phyloP scores from a whole-genome alignment of 2,329 filamentous ascomycete genomes.

The Teratosphaeria nubilosa region DNA sequence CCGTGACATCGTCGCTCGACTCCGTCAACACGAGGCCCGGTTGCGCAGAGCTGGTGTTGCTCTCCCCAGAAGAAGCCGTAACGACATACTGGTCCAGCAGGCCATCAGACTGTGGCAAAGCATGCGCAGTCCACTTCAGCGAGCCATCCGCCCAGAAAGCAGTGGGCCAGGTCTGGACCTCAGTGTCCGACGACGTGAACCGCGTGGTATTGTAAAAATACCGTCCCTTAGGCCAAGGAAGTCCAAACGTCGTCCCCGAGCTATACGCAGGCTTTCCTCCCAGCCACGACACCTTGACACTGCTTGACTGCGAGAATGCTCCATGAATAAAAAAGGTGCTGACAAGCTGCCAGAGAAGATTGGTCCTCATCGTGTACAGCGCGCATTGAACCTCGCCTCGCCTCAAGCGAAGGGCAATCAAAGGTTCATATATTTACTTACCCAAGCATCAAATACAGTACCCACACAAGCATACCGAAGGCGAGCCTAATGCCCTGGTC shows the following conservation, averaged over 20 bases:
- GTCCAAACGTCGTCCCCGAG: conserved; percentile 29
- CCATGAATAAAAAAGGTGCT: neutral
- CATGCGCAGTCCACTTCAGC: conserved; percentile 53
- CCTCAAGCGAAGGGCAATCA: neutral
- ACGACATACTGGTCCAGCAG: conserved; percentile 37
- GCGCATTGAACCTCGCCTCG: neutral
- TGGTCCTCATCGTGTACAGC: neutral
- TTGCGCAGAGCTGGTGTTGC: neutral
- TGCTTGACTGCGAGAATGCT: neutral
- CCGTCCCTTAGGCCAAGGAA: conserved; percentile 30
- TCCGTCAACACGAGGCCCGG: conserved; percentile 1
- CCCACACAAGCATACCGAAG: no score
- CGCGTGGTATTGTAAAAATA: conserved; percentile 26
- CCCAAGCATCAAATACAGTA: no score
- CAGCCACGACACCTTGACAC: conserved; percentile 1
- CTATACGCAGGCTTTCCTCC: conserved; percentile 10
- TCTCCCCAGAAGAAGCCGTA: conserved; percentile 17
- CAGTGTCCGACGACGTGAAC: conserved; percentile 16
- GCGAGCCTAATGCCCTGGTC: neutral
- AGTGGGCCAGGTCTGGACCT: conserved; percentile 46
- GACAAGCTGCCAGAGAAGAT: neutral
- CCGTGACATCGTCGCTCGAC: conserved; percentile 16
- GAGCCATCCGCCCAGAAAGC: conserved; percentile 52
- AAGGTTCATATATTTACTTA: neutral
- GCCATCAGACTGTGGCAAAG: conserved; percentile 36